Evolutionary conservation across 1,139 yeast species (phyloP).

Genomic region (Diutina rugosa): DNA sequence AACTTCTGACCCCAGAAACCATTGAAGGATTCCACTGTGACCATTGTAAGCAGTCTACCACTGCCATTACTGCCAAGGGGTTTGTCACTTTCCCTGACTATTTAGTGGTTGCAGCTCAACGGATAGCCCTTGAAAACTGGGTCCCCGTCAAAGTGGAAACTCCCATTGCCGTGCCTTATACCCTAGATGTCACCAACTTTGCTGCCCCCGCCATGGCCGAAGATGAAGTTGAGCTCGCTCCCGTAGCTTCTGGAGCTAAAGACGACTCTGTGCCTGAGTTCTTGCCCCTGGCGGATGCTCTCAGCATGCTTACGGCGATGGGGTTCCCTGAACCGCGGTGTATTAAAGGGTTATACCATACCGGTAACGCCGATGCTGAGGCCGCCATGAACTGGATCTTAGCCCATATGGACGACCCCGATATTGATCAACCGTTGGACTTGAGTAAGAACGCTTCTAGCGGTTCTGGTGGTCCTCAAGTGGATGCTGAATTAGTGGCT

Average conservation of each 20-base stretch:
- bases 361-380: conserved; percentile 61
- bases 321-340: conserved; percentile 73
- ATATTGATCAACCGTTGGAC: conserved; percentile 51
- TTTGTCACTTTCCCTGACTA: conserved; percentile 58
- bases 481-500: conserved; percentile 27
- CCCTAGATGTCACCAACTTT: conserved; percentile 16
- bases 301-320: conserved; percentile 55
- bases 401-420: conserved; percentile 76
- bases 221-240: conserved; percentile 25
- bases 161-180: conserved; percentile 50
- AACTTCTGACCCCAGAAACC: conserved; percentile 35
- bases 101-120: conserved; percentile 60
- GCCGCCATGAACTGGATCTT: conserved; percentile 87
- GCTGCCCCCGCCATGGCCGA: conserved; percentile 17
- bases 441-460: not conserved
- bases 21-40: conserved; percentile 62
- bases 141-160: conserved; percentile 74
- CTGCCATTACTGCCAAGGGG: conserved; percentile 31
- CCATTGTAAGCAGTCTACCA: conserved; percentile 32
- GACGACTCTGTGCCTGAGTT: conserved; percentile 16
- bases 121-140: conserved; percentile 84
- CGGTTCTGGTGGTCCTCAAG: not conserved
- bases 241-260: conserved; percentile 4
- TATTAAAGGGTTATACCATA: conserved; percentile 53
- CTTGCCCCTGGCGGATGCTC: conserved; percentile 40